phyloP scores from a whole-genome alignment of 1,284 basidiomycete species.

The Abortiporus biennis region DNA sequence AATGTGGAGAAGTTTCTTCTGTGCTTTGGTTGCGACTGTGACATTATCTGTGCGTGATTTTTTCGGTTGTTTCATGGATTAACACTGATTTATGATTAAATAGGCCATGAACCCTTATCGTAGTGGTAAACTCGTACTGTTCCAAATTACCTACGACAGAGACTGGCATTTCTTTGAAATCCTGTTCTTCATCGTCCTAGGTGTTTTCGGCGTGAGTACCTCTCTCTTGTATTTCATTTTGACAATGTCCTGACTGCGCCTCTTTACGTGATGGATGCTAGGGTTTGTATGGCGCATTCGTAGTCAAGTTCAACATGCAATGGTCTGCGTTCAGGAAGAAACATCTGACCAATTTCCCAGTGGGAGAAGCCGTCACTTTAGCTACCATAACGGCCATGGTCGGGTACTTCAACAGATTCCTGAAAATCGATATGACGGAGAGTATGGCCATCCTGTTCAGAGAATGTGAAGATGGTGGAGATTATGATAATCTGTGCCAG shows the following conservation, averaged over 20 bases:
- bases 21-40: conserved; percentile 94
- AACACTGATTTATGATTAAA: neutral
- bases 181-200: conserved; percentile 92
- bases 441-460: conserved; percentile 95
- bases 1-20: conserved; percentile 98
- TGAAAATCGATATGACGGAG: conserved; percentile 98
- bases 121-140: conserved; percentile 96
- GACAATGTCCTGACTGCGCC: conserved; percentile 1
- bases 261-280: conserved; percentile 23
- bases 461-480: conserved; percentile 93
- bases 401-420: conserved; percentile 92
- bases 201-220: conserved; percentile 85
- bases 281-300: conserved; percentile 96
- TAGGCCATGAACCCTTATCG: conserved; percentile 90
- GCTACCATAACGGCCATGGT: conserved; percentile 88
- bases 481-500: conserved; percentile 93
- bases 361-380: conserved; percentile 85
- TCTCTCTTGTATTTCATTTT: neutral
- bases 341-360: conserved; percentile 78
- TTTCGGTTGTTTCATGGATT: too few relatives aligned
- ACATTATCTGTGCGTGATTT: conserved; percentile 75
- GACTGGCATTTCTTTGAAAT: conserved; percentile 99
- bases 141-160: conserved; percentile 95
- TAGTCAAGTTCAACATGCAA: conserved; percentile 96
- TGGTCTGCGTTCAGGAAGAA: conserved; percentile 92